Percentiles rank a stretch among this genome's conserved stretches.
These are phyloP conservation scores for Phtheirospermum japonicum DNA, from an alignment of 257 asterid genomes.

Conservation along the genomic window DNA sequence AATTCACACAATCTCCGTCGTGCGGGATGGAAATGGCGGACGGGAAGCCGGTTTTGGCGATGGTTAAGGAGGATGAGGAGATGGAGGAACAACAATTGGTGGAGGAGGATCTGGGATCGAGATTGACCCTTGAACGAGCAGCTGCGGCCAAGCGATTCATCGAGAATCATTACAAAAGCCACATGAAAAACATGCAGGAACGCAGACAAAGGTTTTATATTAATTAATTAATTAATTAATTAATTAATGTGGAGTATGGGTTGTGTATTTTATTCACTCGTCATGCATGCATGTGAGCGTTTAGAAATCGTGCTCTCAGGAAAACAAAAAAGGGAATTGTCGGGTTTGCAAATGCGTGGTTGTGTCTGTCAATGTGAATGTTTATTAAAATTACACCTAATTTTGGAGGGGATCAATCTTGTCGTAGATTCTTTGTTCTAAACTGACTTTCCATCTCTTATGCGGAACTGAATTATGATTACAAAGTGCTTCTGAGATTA, in stretches of 20 bases:
- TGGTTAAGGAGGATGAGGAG: constrained; percentile 35
- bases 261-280: not conserved
- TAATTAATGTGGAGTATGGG: no score
- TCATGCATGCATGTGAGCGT: constrained; percentile 12
- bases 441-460: not conserved
- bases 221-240: no score
- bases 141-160: constrained; percentile 66
- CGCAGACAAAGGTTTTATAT: constrained; percentile 49
- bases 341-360: not conserved
- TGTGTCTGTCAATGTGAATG: not conserved
- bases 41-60: constrained; percentile 28
- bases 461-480: constrained; percentile 3
- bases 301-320: not conserved
- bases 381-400: not conserved
- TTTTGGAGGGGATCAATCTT: not conserved
- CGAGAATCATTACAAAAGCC: constrained; percentile 54
- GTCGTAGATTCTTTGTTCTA: not conserved
- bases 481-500: not conserved
- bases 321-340: not conserved
- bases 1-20: not conserved
- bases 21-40: constrained; percentile 28
- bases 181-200: constrained; percentile 47
- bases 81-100: constrained; percentile 26
- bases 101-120: constrained; percentile 44
- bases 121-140: constrained; percentile 55